These are phyloP conservation scores for Rhodofomes roseus DNA, from an alignment of 1,284 basidiomycete genomes.

Conservation along the genomic window DNA sequence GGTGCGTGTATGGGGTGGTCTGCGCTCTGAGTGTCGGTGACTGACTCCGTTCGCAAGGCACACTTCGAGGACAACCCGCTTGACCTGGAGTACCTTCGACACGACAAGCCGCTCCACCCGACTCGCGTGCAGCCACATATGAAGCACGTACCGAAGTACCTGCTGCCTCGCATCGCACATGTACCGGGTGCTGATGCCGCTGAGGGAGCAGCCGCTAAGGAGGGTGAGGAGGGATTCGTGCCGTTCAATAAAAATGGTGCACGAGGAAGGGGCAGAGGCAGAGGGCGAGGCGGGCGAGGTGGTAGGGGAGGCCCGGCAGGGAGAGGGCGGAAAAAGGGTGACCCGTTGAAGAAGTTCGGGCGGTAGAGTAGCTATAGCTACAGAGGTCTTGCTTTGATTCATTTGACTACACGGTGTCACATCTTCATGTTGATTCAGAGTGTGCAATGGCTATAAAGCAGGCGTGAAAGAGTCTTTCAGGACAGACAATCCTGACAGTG, in stretches of 20 bases:
- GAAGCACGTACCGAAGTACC: slow-evolving; percentile 94
- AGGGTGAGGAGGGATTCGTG: slow-evolving; percentile 48
- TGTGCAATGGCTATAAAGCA: no score
- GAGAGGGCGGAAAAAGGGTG: slow-evolving; percentile 62
- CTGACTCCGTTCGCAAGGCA: slow-evolving; percentile 70
- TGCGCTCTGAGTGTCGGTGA: no score
- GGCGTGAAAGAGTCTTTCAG: no score
- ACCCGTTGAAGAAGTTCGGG: slow-evolving; percentile 76
- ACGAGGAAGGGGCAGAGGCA: slow-evolving; percentile 42
- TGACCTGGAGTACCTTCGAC: slow-evolving; percentile 89
- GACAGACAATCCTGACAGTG: no score
- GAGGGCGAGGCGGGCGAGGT: slow-evolving; percentile 34
- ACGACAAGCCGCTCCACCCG: slow-evolving; percentile 92
- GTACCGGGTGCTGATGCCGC: slow-evolving; percentile 36
- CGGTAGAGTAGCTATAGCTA: slow-evolving; percentile 7
- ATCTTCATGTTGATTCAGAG: no score
- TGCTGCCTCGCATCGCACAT: slow-evolving; percentile 80
- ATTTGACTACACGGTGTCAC: not conserved
- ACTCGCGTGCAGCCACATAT: slow-evolving; percentile 88
- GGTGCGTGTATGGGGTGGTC: no score
- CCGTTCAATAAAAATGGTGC: slow-evolving; percentile 63
- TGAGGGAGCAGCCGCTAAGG: slow-evolving; percentile 20
- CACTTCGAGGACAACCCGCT: slow-evolving; percentile 98
- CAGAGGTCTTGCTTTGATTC: not conserved
- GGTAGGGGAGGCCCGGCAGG: slow-evolving; percentile 33